These are phyloP conservation scores for Jacaranda copaia DNA, from an alignment of 257 asterid species.

Conservation along the genomic window DNA sequence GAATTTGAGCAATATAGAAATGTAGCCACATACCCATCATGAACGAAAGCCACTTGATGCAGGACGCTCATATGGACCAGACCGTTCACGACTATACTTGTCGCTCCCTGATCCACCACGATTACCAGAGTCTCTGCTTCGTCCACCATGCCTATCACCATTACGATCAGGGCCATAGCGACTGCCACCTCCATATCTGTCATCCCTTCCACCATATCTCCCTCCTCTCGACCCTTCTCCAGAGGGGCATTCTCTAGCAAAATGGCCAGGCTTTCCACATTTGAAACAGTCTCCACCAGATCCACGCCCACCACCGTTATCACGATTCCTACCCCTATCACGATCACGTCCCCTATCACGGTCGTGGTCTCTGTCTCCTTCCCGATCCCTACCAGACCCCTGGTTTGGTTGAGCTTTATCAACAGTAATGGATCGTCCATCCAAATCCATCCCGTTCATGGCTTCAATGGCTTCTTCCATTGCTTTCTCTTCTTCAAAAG, in stretches of 20 bases:
- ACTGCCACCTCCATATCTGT: slow-evolving; percentile 64
- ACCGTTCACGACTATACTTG: slow-evolving; percentile 76
- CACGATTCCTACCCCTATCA: slow-evolving; percentile 55
- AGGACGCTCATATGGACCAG: slow-evolving; percentile 94
- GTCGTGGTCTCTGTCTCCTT: slow-evolving; percentile 58
- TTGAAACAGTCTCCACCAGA: slow-evolving; percentile 90
- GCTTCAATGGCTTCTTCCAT: slow-evolving; percentile 94
- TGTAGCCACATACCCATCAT: slow-evolving; percentile 36
- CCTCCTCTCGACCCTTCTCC: slow-evolving; percentile 68
- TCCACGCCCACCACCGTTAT: slow-evolving; percentile 77
- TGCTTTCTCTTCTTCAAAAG: slow-evolving; percentile 86
- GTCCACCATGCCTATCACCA: slow-evolving; percentile 78
- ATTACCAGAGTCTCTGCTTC: slow-evolving; percentile 70
- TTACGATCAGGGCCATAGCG: slow-evolving; percentile 87
- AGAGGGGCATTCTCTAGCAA: slow-evolving; percentile 92
- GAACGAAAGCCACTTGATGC: slow-evolving; percentile 56
- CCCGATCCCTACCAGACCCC: slow-evolving; percentile 70
- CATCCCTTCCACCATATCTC: slow-evolving; percentile 74
- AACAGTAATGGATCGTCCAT: slow-evolving; percentile 86
- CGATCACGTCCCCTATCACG: slow-evolving; percentile 69
- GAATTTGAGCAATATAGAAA: neutral
- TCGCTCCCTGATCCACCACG: slow-evolving; percentile 75
- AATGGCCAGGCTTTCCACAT: slow-evolving; percentile 98
- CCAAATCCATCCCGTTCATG: slow-evolving; percentile 91
- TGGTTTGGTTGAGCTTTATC: slow-evolving; percentile 88